Percentiles rank a stretch among this genome's conserved stretches.
Conservation (phyloP, 805 yeast species). For the Groenewaldozyma salmanticensis region DNA sequence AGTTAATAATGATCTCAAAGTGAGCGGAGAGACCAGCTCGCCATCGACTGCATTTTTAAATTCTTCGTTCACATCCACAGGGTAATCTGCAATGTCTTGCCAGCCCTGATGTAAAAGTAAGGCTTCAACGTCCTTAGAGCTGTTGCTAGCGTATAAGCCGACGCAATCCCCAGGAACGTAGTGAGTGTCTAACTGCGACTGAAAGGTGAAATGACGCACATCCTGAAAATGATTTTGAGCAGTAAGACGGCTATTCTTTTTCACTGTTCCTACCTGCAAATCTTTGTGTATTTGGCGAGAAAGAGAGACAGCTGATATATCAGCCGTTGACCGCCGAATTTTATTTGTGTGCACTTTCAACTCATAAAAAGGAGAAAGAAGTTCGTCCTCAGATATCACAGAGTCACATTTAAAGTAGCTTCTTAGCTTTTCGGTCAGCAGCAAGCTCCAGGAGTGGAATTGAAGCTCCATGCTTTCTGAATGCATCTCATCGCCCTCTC, state of each 20-base stretch:
- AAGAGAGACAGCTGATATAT: not conserved
- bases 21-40: slow-evolving; percentile 50
- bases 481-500: slow-evolving; percentile 84
- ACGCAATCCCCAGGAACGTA: slow-evolving; percentile 77
- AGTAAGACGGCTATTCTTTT: slow-evolving; percentile 53
- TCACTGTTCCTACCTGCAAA: slow-evolving; percentile 36
- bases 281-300: not conserved
- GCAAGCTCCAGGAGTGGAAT: slow-evolving; percentile 63
- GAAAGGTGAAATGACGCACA: slow-evolving; percentile 54
- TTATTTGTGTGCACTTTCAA: slow-evolving; percentile 24
- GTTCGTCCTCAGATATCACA: slow-evolving; percentile 25
- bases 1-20: slow-evolving; percentile 61
- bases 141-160: slow-evolving; percentile 67
- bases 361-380: slow-evolving; percentile 32
- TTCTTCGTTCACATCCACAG: slow-evolving; percentile 32
- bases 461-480: slow-evolving; percentile 63
- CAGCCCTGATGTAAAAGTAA: slow-evolving; percentile 66
- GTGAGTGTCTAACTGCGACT: slow-evolving; percentile 16
- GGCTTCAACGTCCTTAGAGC: slow-evolving; percentile 48
- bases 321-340: slow-evolving; percentile 25
- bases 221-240: slow-evolving; percentile 76
- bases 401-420: slow-evolving; percentile 5
- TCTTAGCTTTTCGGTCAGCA: slow-evolving; percentile 32
- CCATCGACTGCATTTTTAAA: slow-evolving; percentile 21
- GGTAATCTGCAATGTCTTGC: slow-evolving; percentile 59